phyloP scores from a whole-genome alignment of 2,329 filamentous ascomycete genomes.

The Pseudofabraea citricarpa region DNA sequence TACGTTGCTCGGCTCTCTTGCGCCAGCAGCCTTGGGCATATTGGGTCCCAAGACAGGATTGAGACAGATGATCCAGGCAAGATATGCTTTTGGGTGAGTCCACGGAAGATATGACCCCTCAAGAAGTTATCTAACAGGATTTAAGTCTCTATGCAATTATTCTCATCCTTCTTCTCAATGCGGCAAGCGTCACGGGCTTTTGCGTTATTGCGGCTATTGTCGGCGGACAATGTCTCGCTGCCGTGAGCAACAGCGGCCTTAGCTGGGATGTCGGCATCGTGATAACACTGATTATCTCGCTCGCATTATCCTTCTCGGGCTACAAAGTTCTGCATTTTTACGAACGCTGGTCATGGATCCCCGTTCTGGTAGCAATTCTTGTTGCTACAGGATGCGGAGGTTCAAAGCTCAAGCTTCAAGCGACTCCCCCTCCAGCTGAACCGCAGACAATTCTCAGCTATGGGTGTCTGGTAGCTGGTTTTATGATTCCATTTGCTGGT shows the following conservation, averaged over 20 bases:
- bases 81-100: slow-evolving; percentile 54
- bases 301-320: slow-evolving; percentile 59
- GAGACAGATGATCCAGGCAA: slow-evolving; percentile 61
- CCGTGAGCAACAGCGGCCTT: slow-evolving; percentile 43
- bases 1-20: slow-evolving; percentile 46
- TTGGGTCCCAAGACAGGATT: slow-evolving; percentile 58
- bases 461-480: slow-evolving; percentile 56
- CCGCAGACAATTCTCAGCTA: slow-evolving; percentile 48
- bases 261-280: slow-evolving; percentile 54
- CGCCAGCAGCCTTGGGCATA: slow-evolving; percentile 52
- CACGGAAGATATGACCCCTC: background rate
- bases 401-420: slow-evolving; percentile 43
- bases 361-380: slow-evolving; percentile 47
- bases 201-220: slow-evolving; percentile 57
- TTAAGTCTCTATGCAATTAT: slow-evolving; percentile 50
- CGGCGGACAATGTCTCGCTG: slow-evolving; percentile 53
- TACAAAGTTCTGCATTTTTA: slow-evolving; percentile 53
- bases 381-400: slow-evolving; percentile 52
- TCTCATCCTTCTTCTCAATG: slow-evolving; percentile 56
- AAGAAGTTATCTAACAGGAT: too few relatives aligned
- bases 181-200: slow-evolving; percentile 60
- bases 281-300: slow-evolving; percentile 50
- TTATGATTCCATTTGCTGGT: slow-evolving; percentile 58
- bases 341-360: slow-evolving; percentile 53
- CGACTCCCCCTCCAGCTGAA: slow-evolving; percentile 31